Percentiles rank a stretch among this genome's conserved stretches.
Evolutionary conservation across 768 basidiomycete genomes (phyloP).

Genomic region (Collybiopsis confluens): DNA sequence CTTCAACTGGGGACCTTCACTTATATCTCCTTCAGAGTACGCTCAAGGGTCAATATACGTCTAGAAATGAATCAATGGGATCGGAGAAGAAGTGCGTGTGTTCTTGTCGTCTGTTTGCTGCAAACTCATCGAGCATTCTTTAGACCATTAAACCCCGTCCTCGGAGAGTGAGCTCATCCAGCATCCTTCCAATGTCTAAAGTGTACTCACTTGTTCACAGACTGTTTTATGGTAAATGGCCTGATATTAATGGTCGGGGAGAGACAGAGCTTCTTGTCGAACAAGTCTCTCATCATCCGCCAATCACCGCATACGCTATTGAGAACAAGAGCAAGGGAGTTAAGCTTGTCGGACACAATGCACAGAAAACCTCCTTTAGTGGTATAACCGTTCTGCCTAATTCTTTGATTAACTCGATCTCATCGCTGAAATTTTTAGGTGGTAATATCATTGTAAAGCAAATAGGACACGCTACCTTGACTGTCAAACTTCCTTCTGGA

Average conservation of each 20-base stretch:
- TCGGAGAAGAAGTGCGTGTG: slow-evolving; percentile 93
- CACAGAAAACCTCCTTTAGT: slow-evolving; percentile 93
- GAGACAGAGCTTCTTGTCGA: slow-evolving; percentile 82
- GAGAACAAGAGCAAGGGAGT: slow-evolving; percentile 77
- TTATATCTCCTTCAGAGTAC: slow-evolving; percentile 55
- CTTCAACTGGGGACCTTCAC: neutral
- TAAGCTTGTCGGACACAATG: slow-evolving; percentile 79
- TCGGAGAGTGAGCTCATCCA: slow-evolving; percentile 69
- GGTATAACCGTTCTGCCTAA: slow-evolving; percentile 32
- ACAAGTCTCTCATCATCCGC: slow-evolving; percentile 95
- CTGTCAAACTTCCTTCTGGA: slow-evolving; percentile 55
- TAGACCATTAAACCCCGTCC: slow-evolving; percentile 93
- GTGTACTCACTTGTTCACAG: too few species aligned
- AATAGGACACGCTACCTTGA: slow-evolving; percentile 88
- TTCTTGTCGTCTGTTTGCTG: neutral
- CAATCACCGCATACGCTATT: slow-evolving; percentile 84
- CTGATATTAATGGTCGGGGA: slow-evolving; percentile 69
- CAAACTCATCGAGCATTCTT: slow-evolving; percentile 9
- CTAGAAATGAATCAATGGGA: slow-evolving; percentile 91
- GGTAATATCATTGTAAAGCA: slow-evolving; percentile 87
- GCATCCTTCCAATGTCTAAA: too few species aligned
- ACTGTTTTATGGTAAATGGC: slow-evolving; percentile 89
- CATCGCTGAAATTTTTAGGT: slow-evolving; percentile 25
- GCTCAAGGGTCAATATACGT: slow-evolving; percentile 92
- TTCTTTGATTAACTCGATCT: neutral